Percentiles rank a stretch among this genome's conserved stretches.
Conservation (phyloP, 768 basidiomycete genomes). For the Termitomyces sp. region DNA sequence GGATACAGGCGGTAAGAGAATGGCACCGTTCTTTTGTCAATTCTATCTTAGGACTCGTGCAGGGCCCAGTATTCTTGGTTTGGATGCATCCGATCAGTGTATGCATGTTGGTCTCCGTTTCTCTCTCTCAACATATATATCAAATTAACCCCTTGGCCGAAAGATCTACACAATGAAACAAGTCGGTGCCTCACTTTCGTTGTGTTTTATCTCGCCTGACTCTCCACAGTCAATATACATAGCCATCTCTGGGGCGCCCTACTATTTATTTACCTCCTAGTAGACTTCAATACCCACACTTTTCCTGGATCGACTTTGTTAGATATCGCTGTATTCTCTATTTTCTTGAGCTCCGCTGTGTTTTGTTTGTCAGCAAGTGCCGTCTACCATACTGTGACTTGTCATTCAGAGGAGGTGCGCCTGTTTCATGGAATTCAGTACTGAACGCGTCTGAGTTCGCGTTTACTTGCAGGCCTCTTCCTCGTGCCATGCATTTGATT, state of each 20-base stretch:
- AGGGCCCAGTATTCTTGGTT: slow-evolving; percentile 59
- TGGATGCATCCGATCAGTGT: slow-evolving; percentile 59
- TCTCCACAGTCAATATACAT: slow-evolving; percentile 72
- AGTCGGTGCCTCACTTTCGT: slow-evolving; percentile 28
- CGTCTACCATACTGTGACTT: slow-evolving; percentile 65
- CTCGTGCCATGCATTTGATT: slow-evolving; percentile 63
- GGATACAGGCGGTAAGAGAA: slow-evolving; percentile 62
- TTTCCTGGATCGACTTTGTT: slow-evolving; percentile 54
- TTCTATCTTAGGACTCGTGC: slow-evolving; percentile 9
- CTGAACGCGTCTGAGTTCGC: slow-evolving; percentile 3
- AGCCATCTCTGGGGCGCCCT: slow-evolving; percentile 70
- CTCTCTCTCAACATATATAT: slow-evolving; percentile 6
- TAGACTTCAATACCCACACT: slow-evolving; percentile 47
- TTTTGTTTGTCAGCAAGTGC: slow-evolving; percentile 70
- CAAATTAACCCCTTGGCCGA: slow-evolving; percentile 5
- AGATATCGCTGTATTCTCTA: slow-evolving; percentile 52
- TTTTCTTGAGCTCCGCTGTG: slow-evolving; percentile 70
- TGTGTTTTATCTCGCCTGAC: slow-evolving; percentile 7
- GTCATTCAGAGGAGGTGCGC: slow-evolving; percentile 67
- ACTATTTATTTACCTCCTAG: slow-evolving; percentile 52
- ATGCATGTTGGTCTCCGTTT: slow-evolving; percentile 48
- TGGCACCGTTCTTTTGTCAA: neutral
- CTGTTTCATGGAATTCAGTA: slow-evolving; percentile 3
- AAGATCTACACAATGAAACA: slow-evolving; percentile 79
- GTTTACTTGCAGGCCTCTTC: slow-evolving; percentile 42